Conservation (phyloP, 768 basidiomycete species). For the Termitomyces sp. region DNA sequence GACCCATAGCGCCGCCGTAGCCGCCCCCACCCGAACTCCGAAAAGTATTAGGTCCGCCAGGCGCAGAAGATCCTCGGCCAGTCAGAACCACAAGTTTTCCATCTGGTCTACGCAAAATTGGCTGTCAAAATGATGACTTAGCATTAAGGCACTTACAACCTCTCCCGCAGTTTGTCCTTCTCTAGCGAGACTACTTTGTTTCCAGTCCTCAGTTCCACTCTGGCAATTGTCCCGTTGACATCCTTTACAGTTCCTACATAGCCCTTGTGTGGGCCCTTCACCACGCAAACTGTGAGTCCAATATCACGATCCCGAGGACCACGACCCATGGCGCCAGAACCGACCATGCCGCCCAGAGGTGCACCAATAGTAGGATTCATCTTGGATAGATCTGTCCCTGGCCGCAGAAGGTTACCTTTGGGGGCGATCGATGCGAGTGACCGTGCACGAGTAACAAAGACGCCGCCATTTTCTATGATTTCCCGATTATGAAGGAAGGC, state of each 20-base stretch:
- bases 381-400: conserved; percentile 75
- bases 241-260: conserved; percentile 93
- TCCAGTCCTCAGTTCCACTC: conserved; percentile 86
- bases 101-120: conserved; percentile 37
- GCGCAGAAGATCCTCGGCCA: conserved; percentile 12
- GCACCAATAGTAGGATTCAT: conserved; percentile 81
- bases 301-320: conserved; percentile 81
- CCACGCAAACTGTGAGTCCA: conserved; percentile 69
- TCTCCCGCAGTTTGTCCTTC: conserved; percentile 68
- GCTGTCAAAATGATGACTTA: background rate
- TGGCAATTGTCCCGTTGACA: conserved; percentile 78
- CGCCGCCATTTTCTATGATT: conserved; percentile 83
- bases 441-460: conserved; percentile 88
- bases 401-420: conserved; percentile 67
- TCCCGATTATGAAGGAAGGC: conserved; percentile 95
- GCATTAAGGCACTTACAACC: conserved; percentile 46
- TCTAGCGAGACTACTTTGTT: conserved; percentile 88
- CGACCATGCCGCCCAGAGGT: conserved; percentile 69
- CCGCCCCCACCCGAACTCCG: no score
- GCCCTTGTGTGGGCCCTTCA: conserved; percentile 88
- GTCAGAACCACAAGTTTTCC: conserved; percentile 52
- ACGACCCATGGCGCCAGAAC: conserved; percentile 70
- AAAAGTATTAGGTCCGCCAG: no score
- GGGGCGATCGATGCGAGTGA: conserved; percentile 82
- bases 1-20: conserved; percentile 6